Evolutionary conservation across 2,329 filamentous ascomycete genomes (phyloP).

Genomic region (Stagonosporopsis vannaccii): DNA sequence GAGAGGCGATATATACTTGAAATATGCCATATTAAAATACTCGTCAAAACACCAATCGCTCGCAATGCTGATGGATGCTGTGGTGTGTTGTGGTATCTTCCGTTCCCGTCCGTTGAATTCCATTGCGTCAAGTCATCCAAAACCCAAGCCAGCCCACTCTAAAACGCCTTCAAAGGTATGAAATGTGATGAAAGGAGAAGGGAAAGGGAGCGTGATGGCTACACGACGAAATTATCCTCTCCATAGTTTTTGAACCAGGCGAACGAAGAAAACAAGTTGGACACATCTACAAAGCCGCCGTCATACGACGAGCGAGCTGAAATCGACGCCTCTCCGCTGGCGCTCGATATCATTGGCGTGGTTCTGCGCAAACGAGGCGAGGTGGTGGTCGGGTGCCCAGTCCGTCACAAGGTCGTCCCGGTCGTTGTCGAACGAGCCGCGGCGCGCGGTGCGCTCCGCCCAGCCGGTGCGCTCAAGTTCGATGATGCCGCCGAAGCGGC

Average conservation of each 20-base stretch:
- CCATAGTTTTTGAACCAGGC: background rate
- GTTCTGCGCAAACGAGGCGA: constrained; percentile 23
- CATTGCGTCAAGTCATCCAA: constrained; percentile 4
- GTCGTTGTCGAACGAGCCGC: constrained; percentile 10
- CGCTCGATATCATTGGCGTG: constrained; percentile 26
- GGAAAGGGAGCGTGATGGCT: background rate
- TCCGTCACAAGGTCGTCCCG: constrained; percentile 27
- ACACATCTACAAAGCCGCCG: constrained; percentile 42
- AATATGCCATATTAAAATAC: constrained; percentile 17
- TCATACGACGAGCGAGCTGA: constrained; percentile 40
- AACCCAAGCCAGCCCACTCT: background rate
- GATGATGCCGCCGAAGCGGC: constrained; percentile 70
- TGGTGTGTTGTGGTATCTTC: constrained; percentile 13
- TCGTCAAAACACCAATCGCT: constrained; percentile 18
- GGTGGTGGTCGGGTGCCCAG: constrained; percentile 33
- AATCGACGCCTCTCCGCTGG: constrained; percentile 33
- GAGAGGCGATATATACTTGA: constrained; percentile 9
- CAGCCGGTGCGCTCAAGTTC: constrained; percentile 62
- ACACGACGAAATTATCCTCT: constrained; percentile 9
- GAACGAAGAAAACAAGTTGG: background rate
- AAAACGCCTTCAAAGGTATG: background rate
- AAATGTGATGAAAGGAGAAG: background rate
- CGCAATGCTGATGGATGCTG: constrained; percentile 21
- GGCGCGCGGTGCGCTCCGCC: constrained; percentile 26
- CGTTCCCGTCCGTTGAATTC: background rate